phyloP scores from a whole-genome alignment of 139 green algal genomes.

The Diplosphaera chodatii region DNA sequence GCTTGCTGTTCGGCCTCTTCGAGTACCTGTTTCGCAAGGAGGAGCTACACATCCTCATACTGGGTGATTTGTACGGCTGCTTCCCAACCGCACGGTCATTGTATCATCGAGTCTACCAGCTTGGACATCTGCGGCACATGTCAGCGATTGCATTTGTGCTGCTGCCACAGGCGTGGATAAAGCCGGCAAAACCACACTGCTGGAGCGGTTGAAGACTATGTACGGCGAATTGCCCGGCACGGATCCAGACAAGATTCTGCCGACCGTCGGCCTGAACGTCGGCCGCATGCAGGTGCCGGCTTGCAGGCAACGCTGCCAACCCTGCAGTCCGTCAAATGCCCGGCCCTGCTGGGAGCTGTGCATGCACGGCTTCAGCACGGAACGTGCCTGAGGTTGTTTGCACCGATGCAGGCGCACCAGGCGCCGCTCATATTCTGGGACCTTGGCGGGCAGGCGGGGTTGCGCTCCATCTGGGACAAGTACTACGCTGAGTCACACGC shows the following conservation, averaged over 20 bases:
- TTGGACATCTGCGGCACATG: too few species aligned
- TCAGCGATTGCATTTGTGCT: too few species aligned
- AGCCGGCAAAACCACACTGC: constrained; percentile 83
- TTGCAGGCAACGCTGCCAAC: not conserved
- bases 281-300: constrained; percentile 56
- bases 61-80: constrained; percentile 19
- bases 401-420: constrained; percentile 19
- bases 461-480: constrained; percentile 94
- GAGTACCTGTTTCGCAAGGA: constrained; percentile 78
- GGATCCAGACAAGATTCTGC: constrained; percentile 78
- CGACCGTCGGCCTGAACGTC: constrained; percentile 93
- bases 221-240: constrained; percentile 68
- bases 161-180: constrained; percentile 78
- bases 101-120: too few species aligned
- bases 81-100: not conserved
- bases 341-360: too few species aligned
- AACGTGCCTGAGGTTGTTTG: not conserved
- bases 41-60: constrained; percentile 85
- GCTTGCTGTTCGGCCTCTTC: constrained; percentile 71
- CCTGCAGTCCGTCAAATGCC: too few species aligned
- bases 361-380: too few species aligned
- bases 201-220: constrained; percentile 85
- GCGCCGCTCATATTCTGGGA: constrained; percentile 87
- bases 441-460: constrained; percentile 67
- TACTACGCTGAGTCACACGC: constrained; percentile 92